These are phyloP conservation scores for Xylaria nigripes DNA, from an alignment of 495 filamentous ascomycete genomes.

Conservation along the genomic window DNA sequence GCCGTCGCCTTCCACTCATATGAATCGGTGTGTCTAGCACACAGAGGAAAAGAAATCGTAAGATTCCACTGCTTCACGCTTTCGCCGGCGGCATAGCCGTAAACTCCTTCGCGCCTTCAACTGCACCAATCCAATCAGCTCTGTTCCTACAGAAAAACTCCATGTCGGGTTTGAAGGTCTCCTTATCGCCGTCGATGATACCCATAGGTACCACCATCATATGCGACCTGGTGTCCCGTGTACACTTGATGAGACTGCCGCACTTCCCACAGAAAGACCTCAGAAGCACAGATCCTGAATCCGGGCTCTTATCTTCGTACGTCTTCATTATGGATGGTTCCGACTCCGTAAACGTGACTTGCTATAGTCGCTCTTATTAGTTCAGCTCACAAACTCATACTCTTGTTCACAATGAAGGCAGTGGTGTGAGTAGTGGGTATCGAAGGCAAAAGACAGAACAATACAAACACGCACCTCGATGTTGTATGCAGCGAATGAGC, in stretches of 20 bases:
- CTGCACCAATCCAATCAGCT: conserved; percentile 5
- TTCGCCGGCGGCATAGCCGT: background rate
- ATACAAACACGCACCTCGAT: conserved; percentile 5
- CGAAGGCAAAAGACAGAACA: no score
- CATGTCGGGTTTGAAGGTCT: background rate
- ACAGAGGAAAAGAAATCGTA: background rate
- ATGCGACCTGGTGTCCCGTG: background rate
- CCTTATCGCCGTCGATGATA: conserved; percentile 14
- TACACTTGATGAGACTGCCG: conserved; percentile 5
- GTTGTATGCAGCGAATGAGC: background rate
- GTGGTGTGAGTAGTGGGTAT: background rate
- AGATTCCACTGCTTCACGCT: background rate
- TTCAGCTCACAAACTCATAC: background rate
- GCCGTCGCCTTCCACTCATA: no score
- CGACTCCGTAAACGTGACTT: conserved; percentile 8
- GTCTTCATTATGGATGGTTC: conserved; percentile 3
- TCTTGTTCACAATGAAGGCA: background rate
- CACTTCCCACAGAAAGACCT: conserved; percentile 14
- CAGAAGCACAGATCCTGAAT: conserved; percentile 4
- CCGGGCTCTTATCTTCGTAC: conserved; percentile 5
- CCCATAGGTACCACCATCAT: conserved; percentile 3
- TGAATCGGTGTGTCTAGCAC: background rate
- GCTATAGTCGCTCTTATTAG: background rate
- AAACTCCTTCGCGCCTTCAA: background rate
- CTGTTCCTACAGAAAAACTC: conserved; percentile 8